Conservation (phyloP, 2,329 filamentous ascomycete species). For the Ophiostoma novo-ulmi region DNA sequence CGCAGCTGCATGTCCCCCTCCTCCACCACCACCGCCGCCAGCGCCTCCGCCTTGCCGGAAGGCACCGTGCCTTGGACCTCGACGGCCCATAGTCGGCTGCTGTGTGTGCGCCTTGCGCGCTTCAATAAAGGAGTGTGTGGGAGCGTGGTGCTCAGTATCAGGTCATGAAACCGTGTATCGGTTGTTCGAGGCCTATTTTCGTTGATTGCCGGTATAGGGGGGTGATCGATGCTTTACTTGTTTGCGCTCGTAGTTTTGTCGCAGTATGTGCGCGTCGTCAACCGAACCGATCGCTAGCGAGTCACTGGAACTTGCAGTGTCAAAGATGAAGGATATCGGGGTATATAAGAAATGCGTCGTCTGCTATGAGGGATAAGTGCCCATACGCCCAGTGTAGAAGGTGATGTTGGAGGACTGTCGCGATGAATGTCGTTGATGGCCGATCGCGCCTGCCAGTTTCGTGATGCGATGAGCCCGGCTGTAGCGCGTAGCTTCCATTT, state of each 20-base stretch:
- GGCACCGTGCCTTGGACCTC: conserved; percentile 23
- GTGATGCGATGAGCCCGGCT: not conserved
- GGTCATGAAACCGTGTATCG: not conserved
- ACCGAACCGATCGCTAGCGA: not conserved
- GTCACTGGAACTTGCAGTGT: not conserved
- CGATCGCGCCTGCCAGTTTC: conserved; percentile 1
- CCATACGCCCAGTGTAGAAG: not conserved
- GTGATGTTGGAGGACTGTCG: not conserved
- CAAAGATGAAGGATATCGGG: not conserved
- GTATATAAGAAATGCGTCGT: not conserved
- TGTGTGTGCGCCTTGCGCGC: not conserved
- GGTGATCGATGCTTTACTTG: not conserved
- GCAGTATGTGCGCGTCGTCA: not conserved
- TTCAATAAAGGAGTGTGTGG: not conserved
- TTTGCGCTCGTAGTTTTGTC: not conserved
- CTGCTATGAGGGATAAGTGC: not conserved
- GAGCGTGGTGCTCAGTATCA: not conserved
- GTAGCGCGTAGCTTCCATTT: conserved; percentile 13
- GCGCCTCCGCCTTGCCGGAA: conserved; percentile 20
- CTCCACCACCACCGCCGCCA: conserved; percentile 15
- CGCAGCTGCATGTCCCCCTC: conserved; percentile 1
- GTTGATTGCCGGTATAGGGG: not conserved
- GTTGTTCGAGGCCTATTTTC: not conserved
- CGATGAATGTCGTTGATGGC: not conserved
- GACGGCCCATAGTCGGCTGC: conserved; percentile 24